These are phyloP conservation scores for Wallacemonas sp. DNA, from an alignment of 208 protist genomes.

Conservation along the genomic window DNA sequence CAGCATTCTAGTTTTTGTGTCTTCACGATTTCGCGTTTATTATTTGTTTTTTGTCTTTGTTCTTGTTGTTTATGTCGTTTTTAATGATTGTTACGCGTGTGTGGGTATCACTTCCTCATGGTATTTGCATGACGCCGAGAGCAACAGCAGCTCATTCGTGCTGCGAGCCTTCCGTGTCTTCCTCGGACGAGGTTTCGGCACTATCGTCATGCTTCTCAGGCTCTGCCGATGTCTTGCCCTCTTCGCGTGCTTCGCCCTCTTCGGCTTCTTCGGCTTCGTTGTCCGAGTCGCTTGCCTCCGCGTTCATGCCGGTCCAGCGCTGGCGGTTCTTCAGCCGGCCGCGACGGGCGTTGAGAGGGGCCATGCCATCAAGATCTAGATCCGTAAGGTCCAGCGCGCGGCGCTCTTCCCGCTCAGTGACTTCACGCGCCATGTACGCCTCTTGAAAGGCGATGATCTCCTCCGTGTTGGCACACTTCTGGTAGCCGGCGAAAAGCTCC, in stretches of 20 bases:
- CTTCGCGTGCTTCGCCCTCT: conserved; percentile 4
- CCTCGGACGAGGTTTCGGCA: conserved; percentile 1
- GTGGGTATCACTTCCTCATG: too few relatives aligned
- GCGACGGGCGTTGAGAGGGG: conserved; percentile 52
- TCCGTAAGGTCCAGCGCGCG: conserved; percentile 55
- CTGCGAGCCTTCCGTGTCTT: conserved; percentile 2
- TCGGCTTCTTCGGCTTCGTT: not conserved
- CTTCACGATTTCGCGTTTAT: too few relatives aligned
- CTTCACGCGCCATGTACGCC: conserved; percentile 41
- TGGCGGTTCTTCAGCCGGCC: conserved; percentile 48
- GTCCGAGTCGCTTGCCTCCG: conserved; percentile 23
- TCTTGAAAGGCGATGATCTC: conserved; percentile 78
- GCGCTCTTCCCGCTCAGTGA: conserved; percentile 36
- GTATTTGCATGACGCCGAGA: too few relatives aligned
- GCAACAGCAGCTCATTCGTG: too few relatives aligned
- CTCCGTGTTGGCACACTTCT: conserved; percentile 46
- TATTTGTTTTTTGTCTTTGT: too few relatives aligned
- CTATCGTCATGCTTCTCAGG: conserved; percentile 17
- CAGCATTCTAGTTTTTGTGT: too few relatives aligned
- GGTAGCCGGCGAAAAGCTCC: conserved; percentile 92
- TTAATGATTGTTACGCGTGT: too few relatives aligned
- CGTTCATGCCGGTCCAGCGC: conserved; percentile 28
- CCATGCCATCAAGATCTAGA: conserved; percentile 45
- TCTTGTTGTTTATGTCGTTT: too few relatives aligned
- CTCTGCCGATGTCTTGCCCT: not conserved